phyloP scores from a whole-genome alignment of 345 rosid species.

The sweet orange (Citrus sinensis) region DVS_A1.0 CM039161.1:3483501-3484000 shows the following conservation, averaged over 20 bases:
- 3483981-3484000: background rate
- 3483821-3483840: background rate
- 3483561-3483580: slow-evolving; percentile 88
- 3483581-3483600: slow-evolving; percentile 67
- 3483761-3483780: background rate
- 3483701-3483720: background rate
- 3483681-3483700: background rate
- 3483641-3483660: slow-evolving; percentile 73
- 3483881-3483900: background rate
- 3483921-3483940: background rate
- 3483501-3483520: background rate
- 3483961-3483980: background rate
- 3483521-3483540: background rate
- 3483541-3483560: slow-evolving; percentile 21
- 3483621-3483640: slow-evolving; percentile 82
- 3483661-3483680: slow-evolving; percentile 57
- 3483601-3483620: slow-evolving; percentile 95
- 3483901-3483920: background rate
- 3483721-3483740: background rate
- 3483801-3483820: background rate
- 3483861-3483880: background rate
- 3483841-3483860: background rate
- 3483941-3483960: background rate
- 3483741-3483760: background rate
- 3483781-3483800: background rate